phyloP scores from a whole-genome alignment of 2,329 filamentous ascomycete genomes.

The Aureobasidium namibiae region DNA sequence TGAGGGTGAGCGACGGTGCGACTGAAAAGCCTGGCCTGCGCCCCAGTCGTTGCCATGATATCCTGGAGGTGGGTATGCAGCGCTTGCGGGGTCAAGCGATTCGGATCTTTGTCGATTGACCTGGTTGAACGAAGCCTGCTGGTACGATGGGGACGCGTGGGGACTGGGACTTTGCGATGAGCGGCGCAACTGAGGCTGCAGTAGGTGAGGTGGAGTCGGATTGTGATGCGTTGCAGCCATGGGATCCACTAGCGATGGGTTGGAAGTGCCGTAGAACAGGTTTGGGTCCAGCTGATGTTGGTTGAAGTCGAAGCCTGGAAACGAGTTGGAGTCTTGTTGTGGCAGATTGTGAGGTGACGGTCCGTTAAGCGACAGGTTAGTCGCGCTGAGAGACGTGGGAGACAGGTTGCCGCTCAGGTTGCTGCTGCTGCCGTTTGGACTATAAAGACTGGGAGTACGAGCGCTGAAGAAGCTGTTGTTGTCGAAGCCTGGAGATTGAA shows the following conservation, averaged over 20 bases:
- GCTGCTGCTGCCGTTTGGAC: constrained; percentile 28
- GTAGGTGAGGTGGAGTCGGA: constrained; percentile 49
- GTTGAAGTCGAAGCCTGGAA: constrained; percentile 45
- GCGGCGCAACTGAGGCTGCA: constrained; percentile 44
- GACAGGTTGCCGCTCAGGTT: constrained; percentile 29
- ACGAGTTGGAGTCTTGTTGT: constrained; percentile 38
- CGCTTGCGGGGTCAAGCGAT: constrained; percentile 53
- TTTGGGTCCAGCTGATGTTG: constrained; percentile 53
- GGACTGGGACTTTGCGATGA: constrained; percentile 47
- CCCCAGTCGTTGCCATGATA: constrained; percentile 48
- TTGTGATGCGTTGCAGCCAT: constrained; percentile 43
- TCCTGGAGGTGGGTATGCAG: constrained; percentile 43
- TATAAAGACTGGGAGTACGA: constrained; percentile 16
- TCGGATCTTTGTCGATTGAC: constrained; percentile 46
- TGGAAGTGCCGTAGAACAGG: constrained; percentile 46
- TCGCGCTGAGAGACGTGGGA: constrained; percentile 23
- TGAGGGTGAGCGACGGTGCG: constrained; percentile 79
- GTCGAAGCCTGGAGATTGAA: neutral
- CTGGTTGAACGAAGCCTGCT: constrained; percentile 44
- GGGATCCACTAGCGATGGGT: constrained; percentile 40
- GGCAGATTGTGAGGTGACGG: constrained; percentile 17
- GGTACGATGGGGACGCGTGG: constrained; percentile 45
- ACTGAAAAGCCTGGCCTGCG: constrained; percentile 57
- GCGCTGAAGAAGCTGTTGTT: constrained; percentile 36
- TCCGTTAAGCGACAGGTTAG: constrained; percentile 24